Percentiles rank a stretch among this genome's conserved stretches.
Conservation (phyloP, 208 protist species). For the Trypanosoma rangeli region DNA sequence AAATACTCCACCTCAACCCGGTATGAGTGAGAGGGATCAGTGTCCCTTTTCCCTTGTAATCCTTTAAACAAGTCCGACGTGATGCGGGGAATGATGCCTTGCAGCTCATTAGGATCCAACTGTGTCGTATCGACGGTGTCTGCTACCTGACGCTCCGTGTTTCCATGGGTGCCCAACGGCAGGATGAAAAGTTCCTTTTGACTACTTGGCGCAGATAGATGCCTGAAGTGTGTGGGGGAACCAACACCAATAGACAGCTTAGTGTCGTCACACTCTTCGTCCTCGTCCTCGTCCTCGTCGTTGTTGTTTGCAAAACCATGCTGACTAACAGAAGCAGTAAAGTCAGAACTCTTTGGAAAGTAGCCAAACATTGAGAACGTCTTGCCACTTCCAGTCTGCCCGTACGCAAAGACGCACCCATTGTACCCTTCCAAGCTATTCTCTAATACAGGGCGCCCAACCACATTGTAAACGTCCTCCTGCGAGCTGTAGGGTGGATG, state of each 20-base stretch:
- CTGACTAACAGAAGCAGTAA: not conserved
- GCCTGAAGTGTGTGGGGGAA: not conserved
- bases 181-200: constrained; percentile 11
- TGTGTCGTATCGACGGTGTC: constrained; percentile 11
- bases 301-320: not conserved
- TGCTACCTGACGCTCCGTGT: not conserved
- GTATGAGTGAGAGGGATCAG: constrained; percentile 69
- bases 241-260: constrained; percentile 1
- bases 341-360: constrained; percentile 34
- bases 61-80: constrained; percentile 60
- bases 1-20: constrained; percentile 77
- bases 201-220: not conserved
- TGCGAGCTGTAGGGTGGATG: constrained; percentile 78
- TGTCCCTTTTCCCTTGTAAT: constrained; percentile 50
- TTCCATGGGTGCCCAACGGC: constrained; percentile 5
- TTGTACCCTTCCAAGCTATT: constrained; percentile 53
- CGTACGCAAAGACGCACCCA: constrained; percentile 58
- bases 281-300: constrained; percentile 23
- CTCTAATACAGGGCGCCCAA: constrained; percentile 42
- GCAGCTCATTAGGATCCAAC: constrained; percentile 20
- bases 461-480: constrained; percentile 40
- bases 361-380: constrained; percentile 74
- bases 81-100: constrained; percentile 84
- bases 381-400: constrained; percentile 61
- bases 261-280: constrained; percentile 11